These are phyloP conservation scores for Exutisphaerella laricina DNA, from an alignment of 2,329 filamentous ascomycete genomes.

Conservation along the genomic window DNA sequence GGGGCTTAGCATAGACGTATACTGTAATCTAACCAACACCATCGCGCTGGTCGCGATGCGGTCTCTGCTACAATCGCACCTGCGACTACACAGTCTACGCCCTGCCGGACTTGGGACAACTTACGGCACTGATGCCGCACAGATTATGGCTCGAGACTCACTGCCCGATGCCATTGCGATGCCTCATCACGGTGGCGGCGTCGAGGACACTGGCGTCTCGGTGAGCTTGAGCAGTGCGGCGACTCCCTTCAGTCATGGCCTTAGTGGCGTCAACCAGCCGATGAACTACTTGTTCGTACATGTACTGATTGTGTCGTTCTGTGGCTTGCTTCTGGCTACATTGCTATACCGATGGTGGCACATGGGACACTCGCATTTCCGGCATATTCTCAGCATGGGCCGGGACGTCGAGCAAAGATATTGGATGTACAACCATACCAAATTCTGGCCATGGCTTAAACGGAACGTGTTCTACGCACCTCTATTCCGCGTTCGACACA, in stretches of 20 bases:
- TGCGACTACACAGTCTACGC: constrained; percentile 15
- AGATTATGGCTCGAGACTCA: constrained; percentile 16
- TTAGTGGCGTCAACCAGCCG: constrained; percentile 44
- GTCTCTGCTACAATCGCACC: constrained; percentile 13
- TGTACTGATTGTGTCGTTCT: constrained; percentile 36
- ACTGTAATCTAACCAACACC: constrained; percentile 2
- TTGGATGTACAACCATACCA: constrained; percentile 43
- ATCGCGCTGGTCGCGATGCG: constrained; percentile 21
- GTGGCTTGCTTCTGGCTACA: constrained; percentile 34
- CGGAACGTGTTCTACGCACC: constrained; percentile 65
- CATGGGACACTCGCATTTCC: constrained; percentile 41
- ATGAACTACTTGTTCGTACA: constrained; percentile 46
- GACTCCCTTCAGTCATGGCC: constrained; percentile 36
- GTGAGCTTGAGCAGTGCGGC: constrained; percentile 17
- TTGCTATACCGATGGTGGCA: constrained; percentile 39
- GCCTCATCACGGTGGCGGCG: constrained; percentile 3
- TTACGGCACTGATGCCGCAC: constrained; percentile 14
- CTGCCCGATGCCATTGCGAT: constrained; percentile 13
- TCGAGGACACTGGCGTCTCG: constrained; percentile 15
- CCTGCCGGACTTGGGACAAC: constrained; percentile 7
- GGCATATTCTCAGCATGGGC: constrained; percentile 43
- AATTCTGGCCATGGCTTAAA: constrained; percentile 54
- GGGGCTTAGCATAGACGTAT: background rate
- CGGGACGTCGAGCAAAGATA: constrained; percentile 40
- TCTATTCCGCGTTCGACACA: constrained; percentile 68